Evolutionary conservation across 805 yeast species (phyloP).

Genomic region (Maudiozyma serrabonitensis): DNA sequence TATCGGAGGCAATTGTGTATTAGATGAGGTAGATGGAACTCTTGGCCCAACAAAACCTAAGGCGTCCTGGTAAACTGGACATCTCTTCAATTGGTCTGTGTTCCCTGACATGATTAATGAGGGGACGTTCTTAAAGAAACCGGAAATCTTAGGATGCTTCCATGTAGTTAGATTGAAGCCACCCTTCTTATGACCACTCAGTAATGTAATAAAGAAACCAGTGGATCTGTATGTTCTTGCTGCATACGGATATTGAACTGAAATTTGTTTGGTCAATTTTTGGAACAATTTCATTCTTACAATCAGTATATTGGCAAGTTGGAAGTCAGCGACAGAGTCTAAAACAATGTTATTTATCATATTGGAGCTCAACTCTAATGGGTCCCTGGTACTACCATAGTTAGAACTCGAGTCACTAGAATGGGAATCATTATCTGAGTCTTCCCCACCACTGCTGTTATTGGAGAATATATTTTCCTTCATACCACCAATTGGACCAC

Average conservation of each 20-base stretch:
- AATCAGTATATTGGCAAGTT: conserved; percentile 30
- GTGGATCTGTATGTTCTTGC: conserved; percentile 58
- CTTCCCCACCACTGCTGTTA: conserved; percentile 23
- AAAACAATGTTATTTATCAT: conserved; percentile 23
- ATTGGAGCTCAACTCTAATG: conserved; percentile 18
- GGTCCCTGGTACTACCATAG: conserved; percentile 5
- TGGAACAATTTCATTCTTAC: conserved; percentile 36
- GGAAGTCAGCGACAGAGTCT: conserved; percentile 31
- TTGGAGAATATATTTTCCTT: conserved; percentile 22
- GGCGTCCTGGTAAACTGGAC: conserved; percentile 32
- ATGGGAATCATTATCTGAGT: conserved; percentile 10
- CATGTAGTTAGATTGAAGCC: conserved; percentile 6
- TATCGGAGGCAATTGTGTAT: conserved; percentile 24
- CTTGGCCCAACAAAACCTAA: conserved; percentile 24
- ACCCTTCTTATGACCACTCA: conserved; percentile 19
- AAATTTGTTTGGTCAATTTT: conserved; percentile 35
- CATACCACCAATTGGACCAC: conserved; percentile 34
- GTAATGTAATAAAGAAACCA: conserved; percentile 33
- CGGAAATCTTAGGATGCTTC: conserved; percentile 22
- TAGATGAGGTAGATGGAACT: conserved; percentile 4
- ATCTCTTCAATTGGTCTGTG: conserved; percentile 27
- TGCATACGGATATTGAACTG: conserved; percentile 54
- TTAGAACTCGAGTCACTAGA: conserved; percentile 3
- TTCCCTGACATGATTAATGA: conserved; percentile 25
- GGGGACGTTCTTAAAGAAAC: conserved; percentile 27